Conservation (phyloP, 164 flowering plant species). For the Buxus sempervirens region DNA sequence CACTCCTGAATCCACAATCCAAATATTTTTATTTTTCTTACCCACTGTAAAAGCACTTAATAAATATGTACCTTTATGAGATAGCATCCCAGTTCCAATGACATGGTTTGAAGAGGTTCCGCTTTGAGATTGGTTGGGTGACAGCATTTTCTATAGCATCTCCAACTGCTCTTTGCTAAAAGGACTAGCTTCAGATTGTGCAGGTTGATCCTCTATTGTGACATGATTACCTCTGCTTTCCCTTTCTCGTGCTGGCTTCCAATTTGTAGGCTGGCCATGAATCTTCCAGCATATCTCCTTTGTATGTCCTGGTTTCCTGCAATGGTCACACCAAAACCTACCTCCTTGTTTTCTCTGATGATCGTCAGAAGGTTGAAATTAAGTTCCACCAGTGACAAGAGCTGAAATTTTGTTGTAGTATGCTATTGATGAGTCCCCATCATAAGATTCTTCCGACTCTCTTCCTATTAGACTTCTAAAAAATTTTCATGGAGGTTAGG, state of each 20-base stretch:
- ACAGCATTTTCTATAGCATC: background rate
- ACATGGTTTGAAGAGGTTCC: background rate
- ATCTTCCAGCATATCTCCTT: slow-evolving; percentile 2
- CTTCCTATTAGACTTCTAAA: slow-evolving; percentile 8
- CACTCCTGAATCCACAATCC: slow-evolving; percentile 17
- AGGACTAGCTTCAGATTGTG: background rate
- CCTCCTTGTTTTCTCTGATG: background rate
- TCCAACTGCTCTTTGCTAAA: background rate
- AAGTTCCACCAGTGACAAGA: background rate
- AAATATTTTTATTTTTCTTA: background rate
- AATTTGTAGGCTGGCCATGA: slow-evolving; percentile 3
- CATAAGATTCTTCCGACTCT: background rate
- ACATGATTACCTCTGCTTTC: background rate
- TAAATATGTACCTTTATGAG: background rate
- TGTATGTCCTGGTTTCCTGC: too few relatives aligned
- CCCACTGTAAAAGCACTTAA: background rate
- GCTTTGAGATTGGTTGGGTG: background rate
- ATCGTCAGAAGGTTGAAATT: background rate
- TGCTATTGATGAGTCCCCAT: background rate
- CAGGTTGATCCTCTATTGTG: background rate
- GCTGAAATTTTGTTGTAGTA: background rate
- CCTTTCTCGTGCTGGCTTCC: slow-evolving; percentile 3
- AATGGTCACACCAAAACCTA: background rate
- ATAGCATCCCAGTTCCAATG: background rate
- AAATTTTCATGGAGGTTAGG: slow-evolving; percentile 4